Evolutionary conservation across 2,329 filamentous ascomycete species (phyloP), one percentile per base, ranked within the genome.

Genomic region (Byssothecium circinans): DNA sequence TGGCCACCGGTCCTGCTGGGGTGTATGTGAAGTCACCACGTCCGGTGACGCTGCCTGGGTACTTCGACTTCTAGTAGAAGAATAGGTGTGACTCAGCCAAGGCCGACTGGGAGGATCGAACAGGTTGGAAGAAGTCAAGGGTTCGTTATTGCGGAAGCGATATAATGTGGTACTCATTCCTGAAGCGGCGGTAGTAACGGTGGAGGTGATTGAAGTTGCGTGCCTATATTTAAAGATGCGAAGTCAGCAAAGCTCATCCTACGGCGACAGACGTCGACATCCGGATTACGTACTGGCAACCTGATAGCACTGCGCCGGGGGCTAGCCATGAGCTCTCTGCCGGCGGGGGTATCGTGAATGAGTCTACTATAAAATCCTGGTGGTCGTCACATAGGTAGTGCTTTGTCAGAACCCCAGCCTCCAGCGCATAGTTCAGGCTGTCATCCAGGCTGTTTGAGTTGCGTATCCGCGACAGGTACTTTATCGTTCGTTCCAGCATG

Each of bases 1-100:
- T 6, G 83, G 83, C 84, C 84, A 87, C 36, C 79, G 78, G 56
- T 86, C 82, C 45, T 81, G 78, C 23, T 75, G 73, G 8, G 56
- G 52, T 8, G 56, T 37, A 10, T 59, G 56, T 6, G 56, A 49
- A 6, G 58, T 55, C 3, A 54, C 53, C 2, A 52, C 40, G 33
- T 65, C 60, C 12, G 59, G 54, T 7, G 38, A 39, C 18, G 55
- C 40, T 32, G 54, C 41, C 15, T 51, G 54, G 2, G 50, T 45
- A 35, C 41, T 51, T 27, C 62, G 59, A 30, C 57, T 59, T 7
- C 61, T 59, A 34, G 65, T 50, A 17, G 67, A 55, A 57, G 60
- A 53, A 58, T 60, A 62, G 43, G 55, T 62, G 39, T 68, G 61
- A 30, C 64, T 67, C 11, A 73, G 61, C 72, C 73, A 74, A 12